Conservation (phyloP, 106 monocot genomes). For the Dendrobium catenatum region DNA sequence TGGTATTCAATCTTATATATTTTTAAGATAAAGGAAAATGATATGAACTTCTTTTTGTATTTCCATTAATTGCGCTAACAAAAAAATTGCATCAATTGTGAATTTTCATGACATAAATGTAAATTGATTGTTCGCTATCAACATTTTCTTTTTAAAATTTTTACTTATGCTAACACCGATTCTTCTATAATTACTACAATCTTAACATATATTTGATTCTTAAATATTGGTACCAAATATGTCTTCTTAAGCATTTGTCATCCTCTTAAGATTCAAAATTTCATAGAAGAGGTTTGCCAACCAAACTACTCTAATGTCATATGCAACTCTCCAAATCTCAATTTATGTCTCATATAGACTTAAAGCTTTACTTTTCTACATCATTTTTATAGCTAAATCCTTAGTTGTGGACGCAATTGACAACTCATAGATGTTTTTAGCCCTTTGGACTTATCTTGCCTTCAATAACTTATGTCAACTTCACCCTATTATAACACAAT, state of each 20-base stretch:
- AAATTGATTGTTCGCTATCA: neutral
- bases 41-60: too few species aligned
- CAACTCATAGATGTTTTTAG: too few species aligned
- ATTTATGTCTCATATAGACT: neutral
- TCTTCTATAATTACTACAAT: neutral
- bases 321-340: neutral
- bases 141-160: neutral
- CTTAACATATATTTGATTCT: neutral
- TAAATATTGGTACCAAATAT: neutral
- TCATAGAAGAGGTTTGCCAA: neutral
- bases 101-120: neutral
- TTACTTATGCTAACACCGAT: neutral
- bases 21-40: too few species aligned
- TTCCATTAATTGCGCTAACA: too few species aligned
- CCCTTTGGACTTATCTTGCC: too few species aligned
- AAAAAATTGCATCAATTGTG: neutral
- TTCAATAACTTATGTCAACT: too few species aligned
- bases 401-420: conserved; percentile 3
- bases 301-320: neutral
- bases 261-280: neutral
- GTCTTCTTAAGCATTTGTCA: neutral
- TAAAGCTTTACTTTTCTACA: neutral
- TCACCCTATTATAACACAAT: too few species aligned
- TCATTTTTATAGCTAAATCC: neutral
- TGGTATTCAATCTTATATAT: too few species aligned